Evolutionary conservation across 169 alveolate species (phyloP).

Genomic region (Plasmodium fragile): DNA sequence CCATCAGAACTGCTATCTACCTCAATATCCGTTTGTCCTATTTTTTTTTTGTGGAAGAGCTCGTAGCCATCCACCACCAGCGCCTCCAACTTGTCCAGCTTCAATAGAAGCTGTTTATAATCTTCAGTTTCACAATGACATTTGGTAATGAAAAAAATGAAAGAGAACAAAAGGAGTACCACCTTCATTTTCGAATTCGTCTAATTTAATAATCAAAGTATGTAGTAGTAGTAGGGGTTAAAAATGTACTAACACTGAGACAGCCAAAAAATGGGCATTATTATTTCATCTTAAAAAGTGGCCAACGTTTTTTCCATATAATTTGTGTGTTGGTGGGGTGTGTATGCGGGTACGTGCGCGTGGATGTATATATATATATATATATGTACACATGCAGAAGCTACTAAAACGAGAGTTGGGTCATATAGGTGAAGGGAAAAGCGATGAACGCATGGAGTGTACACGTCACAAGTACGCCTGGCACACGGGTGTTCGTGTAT

Average conservation of each 20-base stretch:
- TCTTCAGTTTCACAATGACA: conserved; percentile 15
- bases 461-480: background rate
- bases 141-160: conserved; percentile 34
- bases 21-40: background rate
- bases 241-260: background rate
- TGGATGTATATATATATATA: background rate
- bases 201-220: conserved; percentile 2
- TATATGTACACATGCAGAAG: background rate
- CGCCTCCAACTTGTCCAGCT: conserved; percentile 21
- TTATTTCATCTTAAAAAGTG: conserved; percentile 30
- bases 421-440: background rate
- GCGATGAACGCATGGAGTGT: background rate
- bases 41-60: conserved; percentile 31
- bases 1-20: background rate
- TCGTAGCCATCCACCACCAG: conserved; percentile 19
- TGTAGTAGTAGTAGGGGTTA: too few species aligned
- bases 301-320: background rate
- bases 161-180: conserved; percentile 17
- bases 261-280: conserved; percentile 13
- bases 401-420: background rate
- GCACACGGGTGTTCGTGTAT: background rate
- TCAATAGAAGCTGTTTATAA: conserved; percentile 18
- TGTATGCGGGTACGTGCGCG: background rate
- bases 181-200: conserved; percentile 53
- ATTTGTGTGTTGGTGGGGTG: background rate